Percentiles rank a stretch among this genome's conserved stretches.
These are phyloP conservation scores for Copromyces sp. DNA, from an alignment of 495 filamentous ascomycete species.

Conservation along the genomic window DNA sequence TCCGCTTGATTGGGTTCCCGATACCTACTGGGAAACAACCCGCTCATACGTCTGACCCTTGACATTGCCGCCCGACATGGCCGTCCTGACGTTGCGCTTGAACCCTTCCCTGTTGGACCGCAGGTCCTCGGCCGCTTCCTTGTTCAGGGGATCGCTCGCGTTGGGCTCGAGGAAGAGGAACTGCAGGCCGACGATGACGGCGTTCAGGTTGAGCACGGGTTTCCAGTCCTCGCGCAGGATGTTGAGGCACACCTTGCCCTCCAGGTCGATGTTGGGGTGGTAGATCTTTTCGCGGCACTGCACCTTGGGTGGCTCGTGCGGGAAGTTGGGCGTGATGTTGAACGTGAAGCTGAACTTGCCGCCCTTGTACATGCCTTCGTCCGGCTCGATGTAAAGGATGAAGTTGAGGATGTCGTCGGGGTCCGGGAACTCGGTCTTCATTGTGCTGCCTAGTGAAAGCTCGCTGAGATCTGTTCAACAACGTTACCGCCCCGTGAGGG, in stretches of 20 bases:
- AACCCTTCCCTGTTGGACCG: constrained; percentile 74
- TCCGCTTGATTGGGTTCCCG: background rate
- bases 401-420: constrained; percentile 97
- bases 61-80: constrained; percentile 78
- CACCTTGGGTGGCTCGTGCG: constrained; percentile 96
- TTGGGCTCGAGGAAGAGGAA: constrained; percentile 98
- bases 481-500: background rate
- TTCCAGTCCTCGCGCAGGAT: constrained; percentile 98
- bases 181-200: constrained; percentile 93
- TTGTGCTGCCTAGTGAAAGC: constrained; percentile 78
- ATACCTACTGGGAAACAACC: constrained; percentile 39
- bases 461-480: constrained; percentile 68
- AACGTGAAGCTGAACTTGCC: constrained; percentile 86
- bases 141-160: constrained; percentile 92
- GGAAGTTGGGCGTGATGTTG: constrained; percentile 86
- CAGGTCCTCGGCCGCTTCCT: constrained; percentile 92
- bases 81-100: constrained; percentile 74
- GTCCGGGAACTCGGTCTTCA: constrained; percentile 88
- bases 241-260: constrained; percentile 96
- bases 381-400: constrained; percentile 82
- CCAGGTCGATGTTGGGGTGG: constrained; percentile 96
- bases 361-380: constrained; percentile 96
- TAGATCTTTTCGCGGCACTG: constrained; percentile 98
- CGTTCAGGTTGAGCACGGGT: constrained; percentile 91
- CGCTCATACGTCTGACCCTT: constrained; percentile 62